Conservation (phyloP, 805 yeast genomes). For the Scheffersomyces ergatensis region DNA sequence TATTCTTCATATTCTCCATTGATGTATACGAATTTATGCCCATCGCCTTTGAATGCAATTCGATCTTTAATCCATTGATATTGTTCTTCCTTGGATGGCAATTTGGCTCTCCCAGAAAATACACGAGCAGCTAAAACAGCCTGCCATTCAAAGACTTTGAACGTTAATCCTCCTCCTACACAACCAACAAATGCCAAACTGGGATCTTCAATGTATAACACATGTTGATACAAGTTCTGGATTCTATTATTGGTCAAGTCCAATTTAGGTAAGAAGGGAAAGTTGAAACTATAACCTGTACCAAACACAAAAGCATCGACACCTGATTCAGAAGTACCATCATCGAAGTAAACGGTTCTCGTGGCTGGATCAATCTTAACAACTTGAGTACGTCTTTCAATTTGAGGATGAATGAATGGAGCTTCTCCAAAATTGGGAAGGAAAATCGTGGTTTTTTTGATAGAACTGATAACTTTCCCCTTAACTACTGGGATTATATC, state of each 20-base stretch:
- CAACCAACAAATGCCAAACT: conserved; percentile 32
- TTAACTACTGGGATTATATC: conserved; percentile 17
- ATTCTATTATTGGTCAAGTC: conserved; percentile 24
- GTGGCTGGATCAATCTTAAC: conserved; percentile 12
- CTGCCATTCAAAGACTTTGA: conserved; percentile 41
- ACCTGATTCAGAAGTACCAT: conserved; percentile 18
- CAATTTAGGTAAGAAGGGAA: conserved; percentile 29
- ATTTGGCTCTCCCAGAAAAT: conserved; percentile 23
- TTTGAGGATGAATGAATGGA: conserved; percentile 9
- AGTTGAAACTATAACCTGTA: conserved; percentile 35
- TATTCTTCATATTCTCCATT: conserved; percentile 18
- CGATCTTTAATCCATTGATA: conserved; percentile 26
- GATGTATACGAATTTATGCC: conserved; percentile 11
- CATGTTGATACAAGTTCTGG: conserved; percentile 29
- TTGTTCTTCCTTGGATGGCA: conserved; percentile 29
- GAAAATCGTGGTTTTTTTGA: conserved; percentile 1
- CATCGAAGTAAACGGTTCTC: conserved; percentile 18
- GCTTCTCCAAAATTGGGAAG: conserved; percentile 7
- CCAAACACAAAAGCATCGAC: conserved; percentile 31
- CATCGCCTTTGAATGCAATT: conserved; percentile 22
- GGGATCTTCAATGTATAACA: conserved; percentile 30
- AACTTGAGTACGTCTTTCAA: conserved; percentile 8
- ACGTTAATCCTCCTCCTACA: conserved; percentile 36
- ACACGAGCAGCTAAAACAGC: conserved; percentile 33
- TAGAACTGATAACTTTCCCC: background rate